phyloP scores from a whole-genome alignment of 1,139 yeast species.

The Saccharomyces hybrid region DNA sequence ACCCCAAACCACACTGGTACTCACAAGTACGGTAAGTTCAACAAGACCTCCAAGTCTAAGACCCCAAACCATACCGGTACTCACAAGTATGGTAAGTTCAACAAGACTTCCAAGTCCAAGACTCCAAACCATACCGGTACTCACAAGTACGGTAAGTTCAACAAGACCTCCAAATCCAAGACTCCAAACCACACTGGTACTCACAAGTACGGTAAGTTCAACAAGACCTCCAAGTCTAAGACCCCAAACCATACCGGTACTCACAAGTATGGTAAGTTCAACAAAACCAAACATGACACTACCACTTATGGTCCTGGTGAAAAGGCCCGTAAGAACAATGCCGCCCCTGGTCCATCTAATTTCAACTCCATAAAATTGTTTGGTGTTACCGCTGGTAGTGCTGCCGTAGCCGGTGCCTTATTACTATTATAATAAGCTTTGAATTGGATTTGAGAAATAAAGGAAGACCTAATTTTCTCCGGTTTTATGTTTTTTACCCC shows the following conservation, averaged over 20 bases:
- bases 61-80: constrained; percentile 36
- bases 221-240: constrained; percentile 39
- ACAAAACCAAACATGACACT: constrained; percentile 37
- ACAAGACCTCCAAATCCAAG: constrained; percentile 38
- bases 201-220: constrained; percentile 38
- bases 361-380: constrained; percentile 19
- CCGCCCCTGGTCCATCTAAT: constrained; percentile 28
- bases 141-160: constrained; percentile 41
- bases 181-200: constrained; percentile 15
- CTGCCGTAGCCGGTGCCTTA: constrained; percentile 36
- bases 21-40: constrained; percentile 44
- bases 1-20: constrained; percentile 36
- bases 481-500: not conserved
- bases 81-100: constrained; percentile 37
- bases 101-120: constrained; percentile 29
- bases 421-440: constrained; percentile 23
- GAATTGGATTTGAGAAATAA: not conserved
- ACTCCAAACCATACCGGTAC: constrained; percentile 35
- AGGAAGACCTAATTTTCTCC: not conserved
- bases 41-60: constrained; percentile 39
- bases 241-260: constrained; percentile 38
- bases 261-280: constrained; percentile 39
- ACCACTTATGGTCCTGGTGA: constrained; percentile 12
- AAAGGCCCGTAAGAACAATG: constrained; percentile 21
- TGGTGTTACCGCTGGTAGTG: constrained; percentile 34